Evolutionary conservation across 2,329 filamentous ascomycete genomes (phyloP), one percentile per base, ranked within the genome.

Genomic region (Fusarium sp.): DNA sequence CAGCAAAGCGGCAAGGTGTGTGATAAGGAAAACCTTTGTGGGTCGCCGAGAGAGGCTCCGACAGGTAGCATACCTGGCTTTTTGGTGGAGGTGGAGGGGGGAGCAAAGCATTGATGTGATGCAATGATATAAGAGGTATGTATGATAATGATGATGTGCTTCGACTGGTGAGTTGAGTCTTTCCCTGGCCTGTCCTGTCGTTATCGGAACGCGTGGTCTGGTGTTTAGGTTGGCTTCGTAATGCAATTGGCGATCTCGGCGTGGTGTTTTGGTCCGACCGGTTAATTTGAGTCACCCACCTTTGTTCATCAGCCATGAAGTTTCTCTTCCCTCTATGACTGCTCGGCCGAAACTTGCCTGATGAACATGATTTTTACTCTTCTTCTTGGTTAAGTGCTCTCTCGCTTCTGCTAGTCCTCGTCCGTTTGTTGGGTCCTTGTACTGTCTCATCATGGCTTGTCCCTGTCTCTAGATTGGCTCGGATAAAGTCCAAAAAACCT

Each of bases 31-130:
- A 34, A 50, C 47, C 66, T 54, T 31, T 69, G 78, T 80, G 78
- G 77, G 76, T 78, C 78, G 76, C 77, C 77, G 78, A 78, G 69
- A 76, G 72, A 78, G 76, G 75, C 77, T 78, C 58, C 22, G 42
- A 29, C 27, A 45, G 31, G 62, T 63, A 71, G 71, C 75, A 66
- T 75, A 40, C 69, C 71, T 29, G 47, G 40, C 18, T n/a, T 20
- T 42, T 13, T 54, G 40, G 54, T 42, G 62, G 58, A 34, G 47
- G 40, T 14, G 31, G 31, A 34, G 31, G 29, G 27, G 29, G 29
- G 29, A 31, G 29, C 29, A 13, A 34, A 34, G 60, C 37, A 54
- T 58, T 62, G 47, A 52, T 66, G 27, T 42, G 37, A 62, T 14
- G 47, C 37, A 42, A 71, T 62, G 50, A 63, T 74, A 70, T 70